A percentile compares a stretch with the other conserved stretches of the same genome.
Conservation (phyloP, 176 grass and related monocot genomes). For the Zea luxurians region DNA sequence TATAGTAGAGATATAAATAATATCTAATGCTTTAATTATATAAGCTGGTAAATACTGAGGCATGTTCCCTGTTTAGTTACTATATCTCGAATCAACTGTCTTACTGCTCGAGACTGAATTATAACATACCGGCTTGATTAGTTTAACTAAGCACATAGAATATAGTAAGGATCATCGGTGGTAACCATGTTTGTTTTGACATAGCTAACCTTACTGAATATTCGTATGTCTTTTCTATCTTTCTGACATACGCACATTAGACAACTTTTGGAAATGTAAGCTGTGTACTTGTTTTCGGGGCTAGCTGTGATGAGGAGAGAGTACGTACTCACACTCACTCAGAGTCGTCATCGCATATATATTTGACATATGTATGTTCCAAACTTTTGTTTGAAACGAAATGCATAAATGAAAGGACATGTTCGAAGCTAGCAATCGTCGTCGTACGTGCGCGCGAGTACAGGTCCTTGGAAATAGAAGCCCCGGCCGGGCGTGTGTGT, state of each 20-base stretch:
- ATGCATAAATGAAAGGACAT: constrained; percentile 9
- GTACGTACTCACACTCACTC: too few relatives aligned
- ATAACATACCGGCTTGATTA: neutral
- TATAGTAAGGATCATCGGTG: neutral
- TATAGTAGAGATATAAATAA: too few relatives aligned
- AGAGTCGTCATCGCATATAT: neutral
- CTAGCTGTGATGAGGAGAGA: too few relatives aligned
- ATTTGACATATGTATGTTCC: neutral
- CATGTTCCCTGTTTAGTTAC: too few relatives aligned
- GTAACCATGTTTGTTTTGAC: too few relatives aligned
- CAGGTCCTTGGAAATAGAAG: constrained; percentile 47
- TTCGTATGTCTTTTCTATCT: too few relatives aligned
- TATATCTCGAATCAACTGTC: too few relatives aligned
- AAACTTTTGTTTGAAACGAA: neutral
- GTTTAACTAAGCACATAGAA: neutral
- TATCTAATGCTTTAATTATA: neutral
- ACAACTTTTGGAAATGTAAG: too few relatives aligned
- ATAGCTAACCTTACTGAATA: neutral
- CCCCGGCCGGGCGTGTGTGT: neutral
- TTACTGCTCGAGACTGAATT: neutral
- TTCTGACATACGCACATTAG: too few relatives aligned
- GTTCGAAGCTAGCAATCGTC: constrained; percentile 16
- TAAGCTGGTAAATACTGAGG: neutral
- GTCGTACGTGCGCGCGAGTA: constrained; percentile 11
- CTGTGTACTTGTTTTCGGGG: too few relatives aligned